A percentile compares a stretch with the other conserved stretches of the same genome.
Evolutionary conservation across 108 stramenopile genomes (phyloP).

Genomic region (Bacterosira constricta): DNA sequence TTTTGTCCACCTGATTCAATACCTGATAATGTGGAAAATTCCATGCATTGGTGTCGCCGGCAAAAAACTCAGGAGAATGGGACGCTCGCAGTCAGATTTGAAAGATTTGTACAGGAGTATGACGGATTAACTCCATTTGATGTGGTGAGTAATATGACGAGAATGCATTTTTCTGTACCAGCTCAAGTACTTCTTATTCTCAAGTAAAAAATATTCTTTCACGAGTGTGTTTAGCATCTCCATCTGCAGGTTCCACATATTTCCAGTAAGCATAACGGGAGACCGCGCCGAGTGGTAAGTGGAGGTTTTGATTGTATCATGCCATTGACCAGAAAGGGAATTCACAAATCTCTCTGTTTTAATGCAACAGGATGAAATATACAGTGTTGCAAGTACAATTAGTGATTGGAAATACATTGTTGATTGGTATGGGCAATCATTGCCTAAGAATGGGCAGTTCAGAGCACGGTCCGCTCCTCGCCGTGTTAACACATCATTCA

Average conservation of each 20-base stretch:
- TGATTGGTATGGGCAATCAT: conserved; percentile 6
- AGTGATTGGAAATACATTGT: conserved; percentile 14
- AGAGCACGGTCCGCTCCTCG: conserved; percentile 12
- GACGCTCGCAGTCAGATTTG: conserved; percentile 12
- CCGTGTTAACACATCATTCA: conserved; percentile 3
- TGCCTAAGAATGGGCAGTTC: conserved; percentile 4
- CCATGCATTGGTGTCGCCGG: conserved; percentile 1
- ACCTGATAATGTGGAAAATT: neutral
- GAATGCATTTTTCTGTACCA: neutral
- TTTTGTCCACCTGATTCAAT: conserved; percentile 7
- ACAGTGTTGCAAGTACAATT: neutral
- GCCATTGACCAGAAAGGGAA: too few relatives aligned
- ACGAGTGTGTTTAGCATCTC: conserved; percentile 4
- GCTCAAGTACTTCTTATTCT: neutral
- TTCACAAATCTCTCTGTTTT: neutral
- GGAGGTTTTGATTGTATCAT: neutral
- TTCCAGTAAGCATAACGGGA: conserved; percentile 4
- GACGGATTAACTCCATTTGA: conserved; percentile 23
- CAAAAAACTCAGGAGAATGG: conserved; percentile 12
- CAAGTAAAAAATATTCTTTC: neutral
- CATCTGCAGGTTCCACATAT: conserved; percentile 18
- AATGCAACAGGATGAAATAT: conserved; percentile 6
- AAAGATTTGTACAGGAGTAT: conserved; percentile 24
- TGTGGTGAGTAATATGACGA: neutral
- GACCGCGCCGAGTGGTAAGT: conserved; percentile 19